These are phyloP conservation scores for Lagenidium giganteum DNA, from an alignment of 352 stramenopile species.

Conservation along the genomic window DNA sequence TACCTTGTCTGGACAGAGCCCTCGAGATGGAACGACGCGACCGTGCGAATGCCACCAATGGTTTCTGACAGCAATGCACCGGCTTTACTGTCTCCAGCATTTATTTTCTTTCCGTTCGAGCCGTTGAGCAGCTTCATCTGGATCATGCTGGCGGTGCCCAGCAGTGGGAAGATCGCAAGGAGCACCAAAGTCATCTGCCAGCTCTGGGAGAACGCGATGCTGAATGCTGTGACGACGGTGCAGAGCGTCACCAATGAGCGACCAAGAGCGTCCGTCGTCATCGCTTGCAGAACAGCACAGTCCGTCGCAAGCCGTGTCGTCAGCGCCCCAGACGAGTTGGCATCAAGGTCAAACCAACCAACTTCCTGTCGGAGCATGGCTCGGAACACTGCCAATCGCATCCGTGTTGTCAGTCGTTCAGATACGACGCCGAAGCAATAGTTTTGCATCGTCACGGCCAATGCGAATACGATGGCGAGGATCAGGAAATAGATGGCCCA, in stretches of 20 bases:
- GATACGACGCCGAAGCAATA: slow-evolving; percentile 52
- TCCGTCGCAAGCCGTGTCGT: slow-evolving; percentile 68
- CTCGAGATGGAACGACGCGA: slow-evolving; percentile 57
- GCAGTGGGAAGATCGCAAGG: slow-evolving; percentile 25
- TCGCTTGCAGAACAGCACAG: slow-evolving; percentile 67
- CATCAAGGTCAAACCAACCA: slow-evolving; percentile 74
- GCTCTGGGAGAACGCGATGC: slow-evolving; percentile 49
- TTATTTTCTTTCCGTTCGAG: slow-evolving; percentile 34
- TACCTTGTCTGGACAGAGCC: slow-evolving; percentile 25
- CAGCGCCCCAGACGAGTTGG: slow-evolving; percentile 71
- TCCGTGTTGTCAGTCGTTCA: slow-evolving; percentile 39
- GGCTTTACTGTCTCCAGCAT: slow-evolving; percentile 41
- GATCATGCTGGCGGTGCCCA: slow-evolving; percentile 18
- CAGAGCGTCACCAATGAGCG: slow-evolving; percentile 43
- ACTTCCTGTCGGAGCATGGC: slow-evolving; percentile 75
- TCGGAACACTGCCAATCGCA: slow-evolving; percentile 44
- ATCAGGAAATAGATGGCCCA: slow-evolving; percentile 27
- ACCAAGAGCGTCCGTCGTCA: slow-evolving; percentile 66
- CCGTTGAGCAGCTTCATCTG: slow-evolving; percentile 18
- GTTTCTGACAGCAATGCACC: slow-evolving; percentile 34
- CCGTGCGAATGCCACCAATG: slow-evolving; percentile 43
- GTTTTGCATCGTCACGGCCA: slow-evolving; percentile 33
- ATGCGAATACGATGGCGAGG: slow-evolving; percentile 30
- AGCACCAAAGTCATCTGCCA: slow-evolving; percentile 58
- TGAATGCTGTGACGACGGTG: slow-evolving; percentile 32